Evolutionary conservation across 2,329 filamentous ascomycete species (phyloP).

Genomic region (Trichoderma asperellum): DNA sequence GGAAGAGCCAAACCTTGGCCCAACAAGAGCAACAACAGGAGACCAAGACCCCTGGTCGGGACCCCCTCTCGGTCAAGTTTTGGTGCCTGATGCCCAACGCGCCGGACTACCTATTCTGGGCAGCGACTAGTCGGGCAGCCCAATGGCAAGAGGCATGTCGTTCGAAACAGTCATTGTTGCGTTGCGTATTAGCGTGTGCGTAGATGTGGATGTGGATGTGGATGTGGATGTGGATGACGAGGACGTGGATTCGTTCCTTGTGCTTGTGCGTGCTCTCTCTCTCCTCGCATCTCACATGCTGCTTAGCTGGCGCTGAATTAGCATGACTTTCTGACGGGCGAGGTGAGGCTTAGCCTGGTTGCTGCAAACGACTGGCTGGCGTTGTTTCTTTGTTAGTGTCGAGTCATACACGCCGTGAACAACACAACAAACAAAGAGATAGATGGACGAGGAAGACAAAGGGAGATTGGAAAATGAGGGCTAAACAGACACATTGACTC

Average conservation of each 20-base stretch:
- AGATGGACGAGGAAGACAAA: not conserved
- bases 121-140: constrained; percentile 16
- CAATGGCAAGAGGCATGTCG: constrained; percentile 22
- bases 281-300: constrained; percentile 1
- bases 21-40: not conserved
- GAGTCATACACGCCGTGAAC: not conserved
- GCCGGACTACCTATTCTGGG: constrained; percentile 25
- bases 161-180: constrained; percentile 16
- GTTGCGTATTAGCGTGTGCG: not conserved
- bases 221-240: no score
- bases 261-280: not conserved
- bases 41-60: not conserved
- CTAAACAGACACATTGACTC: not conserved
- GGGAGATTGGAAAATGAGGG: not conserved
- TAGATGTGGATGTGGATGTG: not conserved
- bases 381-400: not conserved
- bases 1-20: not conserved
- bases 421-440: not conserved
- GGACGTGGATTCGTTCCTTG: not conserved
- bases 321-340: not conserved
- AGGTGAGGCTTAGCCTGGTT: not conserved
- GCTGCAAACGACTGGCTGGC: constrained; percentile 8
- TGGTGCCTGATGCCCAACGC: constrained; percentile 29
- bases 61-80: constrained; percentile 22
- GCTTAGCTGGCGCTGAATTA: not conserved